Evolutionary conservation across 306 rosid genomes (phyloP).

Genomic region (Cicer yamashitae): DNA sequence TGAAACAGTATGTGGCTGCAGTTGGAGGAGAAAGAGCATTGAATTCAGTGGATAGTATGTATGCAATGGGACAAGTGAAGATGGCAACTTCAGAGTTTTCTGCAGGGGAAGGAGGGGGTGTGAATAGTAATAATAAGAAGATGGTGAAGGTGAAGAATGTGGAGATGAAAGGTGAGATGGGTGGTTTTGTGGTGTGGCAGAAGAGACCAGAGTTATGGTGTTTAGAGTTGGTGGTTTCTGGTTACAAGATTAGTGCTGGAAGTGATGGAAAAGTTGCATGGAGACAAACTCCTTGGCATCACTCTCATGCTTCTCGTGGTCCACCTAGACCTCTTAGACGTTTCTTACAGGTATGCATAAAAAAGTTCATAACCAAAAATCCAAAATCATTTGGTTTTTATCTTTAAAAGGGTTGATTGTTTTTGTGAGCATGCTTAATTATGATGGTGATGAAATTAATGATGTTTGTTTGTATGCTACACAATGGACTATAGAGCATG

Average conservation of each 20-base stretch:
- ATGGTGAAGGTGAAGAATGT: slow-evolving; percentile 58
- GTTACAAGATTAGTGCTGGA: slow-evolving; percentile 90
- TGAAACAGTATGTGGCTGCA: slow-evolving; percentile 88
- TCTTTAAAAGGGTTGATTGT: slow-evolving; percentile 7
- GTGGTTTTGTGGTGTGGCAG: slow-evolving; percentile 95
- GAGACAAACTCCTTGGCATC: slow-evolving; percentile 99
- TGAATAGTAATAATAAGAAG: slow-evolving; percentile 46
- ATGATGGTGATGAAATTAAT: slow-evolving; percentile 28
- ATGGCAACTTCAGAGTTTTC: slow-evolving; percentile 77
- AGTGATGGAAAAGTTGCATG: slow-evolving; percentile 93
- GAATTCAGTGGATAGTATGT: slow-evolving; percentile 78
- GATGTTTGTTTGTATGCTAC: slow-evolving; percentile 22
- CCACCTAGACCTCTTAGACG: slow-evolving; percentile 94
- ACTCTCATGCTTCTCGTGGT: slow-evolving; percentile 95
- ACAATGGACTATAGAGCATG: slow-evolving; percentile 28
- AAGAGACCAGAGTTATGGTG: slow-evolving; percentile 88
- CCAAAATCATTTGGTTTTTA: background rate
- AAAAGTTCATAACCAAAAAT: background rate
- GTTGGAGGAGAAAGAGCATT: slow-evolving; percentile 85
- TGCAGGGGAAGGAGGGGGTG: slow-evolving; percentile 61
- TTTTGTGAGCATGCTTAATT: slow-evolving; percentile 42
- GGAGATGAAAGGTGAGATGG: slow-evolving; percentile 70
- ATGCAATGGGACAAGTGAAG: slow-evolving; percentile 93
- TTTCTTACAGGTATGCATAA: slow-evolving; percentile 66
- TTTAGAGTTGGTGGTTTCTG: slow-evolving; percentile 79